These are phyloP conservation scores for Favolaschia claudopus DNA, from an alignment of 768 basidiomycete genomes.

Conservation along the genomic window DNA sequence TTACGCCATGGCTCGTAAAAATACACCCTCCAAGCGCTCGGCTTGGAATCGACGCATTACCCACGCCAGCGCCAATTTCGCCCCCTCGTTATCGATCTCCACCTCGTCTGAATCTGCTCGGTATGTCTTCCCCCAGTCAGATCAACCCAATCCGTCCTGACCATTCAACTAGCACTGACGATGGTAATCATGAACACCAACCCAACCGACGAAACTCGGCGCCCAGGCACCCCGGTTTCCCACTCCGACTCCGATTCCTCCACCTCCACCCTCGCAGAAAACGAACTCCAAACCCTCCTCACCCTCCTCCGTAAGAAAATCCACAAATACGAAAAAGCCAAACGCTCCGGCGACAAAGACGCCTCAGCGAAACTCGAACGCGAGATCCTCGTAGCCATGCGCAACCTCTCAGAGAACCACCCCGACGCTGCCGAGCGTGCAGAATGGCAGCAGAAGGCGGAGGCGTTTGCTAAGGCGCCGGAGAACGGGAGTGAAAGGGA, in stretches of 20 bases:
- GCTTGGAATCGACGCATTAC: too few relatives aligned
- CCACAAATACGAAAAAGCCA: background rate
- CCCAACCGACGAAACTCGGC: too few relatives aligned
- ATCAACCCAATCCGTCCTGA: too few relatives aligned
- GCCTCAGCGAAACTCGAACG: background rate
- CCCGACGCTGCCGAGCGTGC: background rate
- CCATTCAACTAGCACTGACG: too few relatives aligned
- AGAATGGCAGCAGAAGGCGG: background rate
- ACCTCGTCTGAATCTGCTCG: too few relatives aligned
- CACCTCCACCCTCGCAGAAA: background rate
- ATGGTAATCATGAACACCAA: too few relatives aligned
- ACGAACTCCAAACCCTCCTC: background rate
- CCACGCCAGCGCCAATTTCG: too few relatives aligned
- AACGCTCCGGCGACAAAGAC: background rate
- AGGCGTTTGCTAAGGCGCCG: constrained; percentile 5
- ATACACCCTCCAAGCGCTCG: too few relatives aligned
- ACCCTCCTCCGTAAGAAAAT: background rate
- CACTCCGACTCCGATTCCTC: constrained; percentile 18
- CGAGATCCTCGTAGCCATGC: background rate
- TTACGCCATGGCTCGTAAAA: too few relatives aligned
- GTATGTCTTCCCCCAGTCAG: too few relatives aligned
- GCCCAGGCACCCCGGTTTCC: too few relatives aligned
- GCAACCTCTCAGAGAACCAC: background rate
- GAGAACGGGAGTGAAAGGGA: background rate
- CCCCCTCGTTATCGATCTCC: too few relatives aligned